phyloP scores from a whole-genome alignment of 805 yeast species.

The Torulaspora microellipsoides region DNA sequence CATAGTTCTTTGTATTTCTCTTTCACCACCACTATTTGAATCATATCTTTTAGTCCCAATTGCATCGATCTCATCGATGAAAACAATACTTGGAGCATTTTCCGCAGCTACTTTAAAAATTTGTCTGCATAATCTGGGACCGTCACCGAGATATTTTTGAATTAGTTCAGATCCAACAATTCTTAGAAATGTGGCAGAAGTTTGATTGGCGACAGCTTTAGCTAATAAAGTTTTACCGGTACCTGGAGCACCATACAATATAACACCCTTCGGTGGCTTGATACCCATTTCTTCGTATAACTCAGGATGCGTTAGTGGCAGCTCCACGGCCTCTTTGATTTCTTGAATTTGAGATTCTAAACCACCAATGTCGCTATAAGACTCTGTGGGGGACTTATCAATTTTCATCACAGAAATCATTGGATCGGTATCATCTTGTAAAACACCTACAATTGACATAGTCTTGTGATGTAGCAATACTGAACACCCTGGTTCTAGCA shows the following conservation, averaged over 20 bases:
- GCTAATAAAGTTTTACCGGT: slow-evolving; percentile 95
- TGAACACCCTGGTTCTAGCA: slow-evolving; percentile 95
- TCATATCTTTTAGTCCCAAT: slow-evolving; percentile 97
- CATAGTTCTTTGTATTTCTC: slow-evolving; percentile 98
- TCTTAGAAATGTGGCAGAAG: slow-evolving; percentile 91
- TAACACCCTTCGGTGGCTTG: slow-evolving; percentile 97
- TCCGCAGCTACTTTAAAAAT: slow-evolving; percentile 95
- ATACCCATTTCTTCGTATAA: slow-evolving; percentile 98
- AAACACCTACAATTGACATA: slow-evolving; percentile 94
- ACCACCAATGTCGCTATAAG: slow-evolving; percentile 97
- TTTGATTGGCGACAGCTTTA: slow-evolving; percentile 97
- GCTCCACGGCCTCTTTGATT: slow-evolving; percentile 93
- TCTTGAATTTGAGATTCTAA: slow-evolving; percentile 94
- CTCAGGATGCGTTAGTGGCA: slow-evolving; percentile 95
- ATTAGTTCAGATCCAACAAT: slow-evolving; percentile 96
- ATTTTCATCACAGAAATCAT: slow-evolving; percentile 97
- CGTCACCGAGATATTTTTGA: slow-evolving; percentile 96
- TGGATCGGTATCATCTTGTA: slow-evolving; percentile 97
- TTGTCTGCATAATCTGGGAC: slow-evolving; percentile 91
- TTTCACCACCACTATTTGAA: slow-evolving; percentile 87
- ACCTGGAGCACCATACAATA: slow-evolving; percentile 96
- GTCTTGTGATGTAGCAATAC: slow-evolving; percentile 93
- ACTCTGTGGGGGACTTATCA: slow-evolving; percentile 95
- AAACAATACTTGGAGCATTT: slow-evolving; percentile 96
- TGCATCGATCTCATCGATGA: slow-evolving; percentile 98